Evolutionary conservation across 257 asterid genomes (phyloP).

Genomic region (Salvia miltiorrhiza): DNA sequence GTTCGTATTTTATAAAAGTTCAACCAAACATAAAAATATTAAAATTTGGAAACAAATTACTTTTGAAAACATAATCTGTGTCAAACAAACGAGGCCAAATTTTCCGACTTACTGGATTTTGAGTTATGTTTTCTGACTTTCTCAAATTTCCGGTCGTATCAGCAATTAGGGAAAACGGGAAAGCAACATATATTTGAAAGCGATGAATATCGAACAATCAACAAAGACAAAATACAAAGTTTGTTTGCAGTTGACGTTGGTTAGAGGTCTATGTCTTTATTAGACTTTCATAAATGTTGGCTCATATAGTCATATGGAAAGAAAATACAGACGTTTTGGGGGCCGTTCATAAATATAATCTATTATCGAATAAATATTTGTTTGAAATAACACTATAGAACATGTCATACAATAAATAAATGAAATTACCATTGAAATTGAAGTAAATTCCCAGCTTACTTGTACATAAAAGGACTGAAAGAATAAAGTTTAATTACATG

Average conservation of each 20-base stretch:
- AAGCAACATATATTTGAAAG: constrained; percentile 11
- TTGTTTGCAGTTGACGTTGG: constrained; percentile 18
- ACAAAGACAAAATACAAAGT: constrained; percentile 9
- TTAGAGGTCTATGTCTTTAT: constrained; percentile 16
- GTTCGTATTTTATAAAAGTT: too few relatives aligned
- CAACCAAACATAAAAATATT: too few relatives aligned
- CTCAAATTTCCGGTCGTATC: background rate
- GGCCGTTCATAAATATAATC: background rate
- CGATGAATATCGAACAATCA: constrained; percentile 12
- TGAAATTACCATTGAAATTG: background rate
- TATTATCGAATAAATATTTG: background rate
- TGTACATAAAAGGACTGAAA: background rate
- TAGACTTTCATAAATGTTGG: background rate
- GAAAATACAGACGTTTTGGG: background rate
- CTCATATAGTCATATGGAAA: background rate
- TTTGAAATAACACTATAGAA: background rate
- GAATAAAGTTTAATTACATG: background rate
- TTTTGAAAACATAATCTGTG: background rate
- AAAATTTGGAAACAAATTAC: too few relatives aligned
- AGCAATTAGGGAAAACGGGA: constrained; percentile 10
- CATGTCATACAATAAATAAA: background rate
- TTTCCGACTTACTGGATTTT: background rate
- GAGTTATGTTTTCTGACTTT: constrained; percentile 17
- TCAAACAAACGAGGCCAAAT: too few relatives aligned
- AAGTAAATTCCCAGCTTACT: too few relatives aligned